phyloP scores from a whole-genome alignment of 441 rosid species.

The Kokia cookei region DNA sequence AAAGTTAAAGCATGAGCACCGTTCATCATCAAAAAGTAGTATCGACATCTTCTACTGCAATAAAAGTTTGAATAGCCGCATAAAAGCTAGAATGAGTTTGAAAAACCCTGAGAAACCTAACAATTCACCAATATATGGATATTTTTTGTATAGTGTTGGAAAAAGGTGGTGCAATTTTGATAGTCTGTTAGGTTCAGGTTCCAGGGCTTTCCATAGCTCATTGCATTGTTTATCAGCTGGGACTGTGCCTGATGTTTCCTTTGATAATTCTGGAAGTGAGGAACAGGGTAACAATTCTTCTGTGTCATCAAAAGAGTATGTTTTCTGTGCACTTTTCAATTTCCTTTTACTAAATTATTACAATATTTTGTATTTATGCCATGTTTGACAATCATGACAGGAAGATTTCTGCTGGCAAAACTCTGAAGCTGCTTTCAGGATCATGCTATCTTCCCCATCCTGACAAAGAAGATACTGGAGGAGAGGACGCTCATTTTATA shows the following conservation, averaged over 20 bases:
- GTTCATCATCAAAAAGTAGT: constrained; percentile 16
- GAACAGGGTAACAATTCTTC: constrained; percentile 46
- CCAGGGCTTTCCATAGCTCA: constrained; percentile 53
- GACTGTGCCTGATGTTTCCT: constrained; percentile 61
- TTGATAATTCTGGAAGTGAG: constrained; percentile 46
- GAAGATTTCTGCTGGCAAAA: constrained; percentile 38
- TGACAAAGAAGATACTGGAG: constrained; percentile 88
- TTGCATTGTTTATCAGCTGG: constrained; percentile 48
- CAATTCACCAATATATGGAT: constrained; percentile 45
- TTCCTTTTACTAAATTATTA: background rate
- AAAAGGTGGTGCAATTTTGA: constrained; percentile 44
- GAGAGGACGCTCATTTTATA: constrained; percentile 85
- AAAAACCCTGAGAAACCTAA: constrained; percentile 34
- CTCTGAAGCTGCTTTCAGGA: constrained; percentile 61
- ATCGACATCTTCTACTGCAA: constrained; percentile 24
- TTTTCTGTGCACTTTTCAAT: constrained; percentile 8
- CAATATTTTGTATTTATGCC: background rate
- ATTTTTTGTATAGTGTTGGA: constrained; percentile 39
- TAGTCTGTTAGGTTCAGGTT: constrained; percentile 31
- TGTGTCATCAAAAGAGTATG: constrained; percentile 55
- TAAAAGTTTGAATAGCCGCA: constrained; percentile 24
- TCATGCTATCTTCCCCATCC: constrained; percentile 91
- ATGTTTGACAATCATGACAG: constrained; percentile 24
- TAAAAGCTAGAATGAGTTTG: constrained; percentile 60
- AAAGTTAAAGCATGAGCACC: constrained; percentile 25